Evolutionary conservation across 2,329 filamentous ascomycete genomes (phyloP).

Genomic region (Neopestalotiopsis sp.): DNA sequence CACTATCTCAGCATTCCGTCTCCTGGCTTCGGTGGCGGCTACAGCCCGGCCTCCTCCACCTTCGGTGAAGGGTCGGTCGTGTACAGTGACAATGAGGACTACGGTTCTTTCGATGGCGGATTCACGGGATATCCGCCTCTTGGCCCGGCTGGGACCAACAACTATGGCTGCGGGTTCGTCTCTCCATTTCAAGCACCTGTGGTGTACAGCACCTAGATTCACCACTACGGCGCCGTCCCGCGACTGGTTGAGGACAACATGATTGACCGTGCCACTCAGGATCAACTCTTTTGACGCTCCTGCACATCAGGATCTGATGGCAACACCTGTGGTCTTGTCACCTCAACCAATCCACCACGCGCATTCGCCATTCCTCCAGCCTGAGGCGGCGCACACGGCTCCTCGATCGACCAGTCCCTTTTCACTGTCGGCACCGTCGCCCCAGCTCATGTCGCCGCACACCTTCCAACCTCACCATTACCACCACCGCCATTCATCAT

Average conservation of each 20-base stretch:
- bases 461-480: conserved; percentile 34
- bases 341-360: conserved; percentile 44
- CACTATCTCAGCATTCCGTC: conserved; percentile 70
- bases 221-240: conserved; percentile 46
- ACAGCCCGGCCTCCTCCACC: conserved; percentile 68
- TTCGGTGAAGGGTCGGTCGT: conserved; percentile 65
- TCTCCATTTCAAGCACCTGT: conserved; percentile 60
- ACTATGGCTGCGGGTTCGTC: conserved; percentile 65
- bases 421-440: conserved; percentile 40
- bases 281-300: conserved; percentile 51
- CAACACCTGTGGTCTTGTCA: conserved; percentile 33
- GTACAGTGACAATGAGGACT: conserved; percentile 69
- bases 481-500: conserved; percentile 42
- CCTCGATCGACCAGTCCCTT: conserved; percentile 44
- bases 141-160: conserved; percentile 45
- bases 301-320: conserved; percentile 28
- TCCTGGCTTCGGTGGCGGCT: conserved; percentile 59
- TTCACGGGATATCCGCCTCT: conserved; percentile 53
- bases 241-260: conserved; percentile 47
- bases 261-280: conserved; percentile 63
- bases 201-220: conserved; percentile 59
- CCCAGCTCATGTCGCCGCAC: conserved; percentile 39
- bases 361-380: conserved; percentile 51
- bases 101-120: conserved; percentile 52
- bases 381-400: conserved; percentile 48